Percentiles rank a stretch among this genome's conserved stretches.
These are phyloP conservation scores for Aspergillus intermedius DNA, from an alignment of 2,329 filamentous ascomycete genomes.

Conservation along the genomic window DNA sequence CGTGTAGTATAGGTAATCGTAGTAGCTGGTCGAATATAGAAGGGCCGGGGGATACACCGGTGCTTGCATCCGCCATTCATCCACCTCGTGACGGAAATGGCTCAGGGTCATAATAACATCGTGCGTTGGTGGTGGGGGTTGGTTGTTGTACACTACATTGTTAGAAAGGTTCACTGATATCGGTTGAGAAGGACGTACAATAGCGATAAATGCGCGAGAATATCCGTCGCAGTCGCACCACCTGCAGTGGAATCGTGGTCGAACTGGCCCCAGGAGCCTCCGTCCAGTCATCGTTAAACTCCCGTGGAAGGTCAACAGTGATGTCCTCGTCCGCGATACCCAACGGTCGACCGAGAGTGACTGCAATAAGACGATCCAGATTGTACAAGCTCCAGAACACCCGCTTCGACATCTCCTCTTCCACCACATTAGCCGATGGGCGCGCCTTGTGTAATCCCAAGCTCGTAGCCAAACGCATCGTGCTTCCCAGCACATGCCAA, in stretches of 20 bases:
- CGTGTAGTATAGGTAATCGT: slow-evolving; percentile 36
- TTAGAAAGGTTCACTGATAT: slow-evolving; percentile 2
- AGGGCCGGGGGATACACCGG: slow-evolving; percentile 32
- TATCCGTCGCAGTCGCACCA: slow-evolving; percentile 30
- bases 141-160: slow-evolving; percentile 29
- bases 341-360: slow-evolving; percentile 34
- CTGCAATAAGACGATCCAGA: slow-evolving; percentile 36
- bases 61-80: slow-evolving; percentile 32
- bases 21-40: slow-evolving; percentile 36
- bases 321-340: slow-evolving; percentile 40
- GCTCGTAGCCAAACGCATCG: slow-evolving; percentile 33
- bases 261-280: slow-evolving; percentile 29
- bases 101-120: slow-evolving; percentile 22
- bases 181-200: slow-evolving; percentile 16
- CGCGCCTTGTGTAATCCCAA: slow-evolving; percentile 32
- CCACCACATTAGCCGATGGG: slow-evolving; percentile 20
- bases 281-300: slow-evolving; percentile 35
- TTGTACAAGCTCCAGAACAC: slow-evolving; percentile 41
- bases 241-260: slow-evolving; percentile 35
- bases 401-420: slow-evolving; percentile 37
- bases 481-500: slow-evolving; percentile 34
- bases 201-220: slow-evolving; percentile 36
- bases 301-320: slow-evolving; percentile 30
- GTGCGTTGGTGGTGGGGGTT: slow-evolving; percentile 20
- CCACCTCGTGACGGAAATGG: slow-evolving; percentile 31